These are phyloP conservation scores for Monosporozyma solicola DNA, from an alignment of 805 yeast species.

Conservation along the genomic window DNA sequence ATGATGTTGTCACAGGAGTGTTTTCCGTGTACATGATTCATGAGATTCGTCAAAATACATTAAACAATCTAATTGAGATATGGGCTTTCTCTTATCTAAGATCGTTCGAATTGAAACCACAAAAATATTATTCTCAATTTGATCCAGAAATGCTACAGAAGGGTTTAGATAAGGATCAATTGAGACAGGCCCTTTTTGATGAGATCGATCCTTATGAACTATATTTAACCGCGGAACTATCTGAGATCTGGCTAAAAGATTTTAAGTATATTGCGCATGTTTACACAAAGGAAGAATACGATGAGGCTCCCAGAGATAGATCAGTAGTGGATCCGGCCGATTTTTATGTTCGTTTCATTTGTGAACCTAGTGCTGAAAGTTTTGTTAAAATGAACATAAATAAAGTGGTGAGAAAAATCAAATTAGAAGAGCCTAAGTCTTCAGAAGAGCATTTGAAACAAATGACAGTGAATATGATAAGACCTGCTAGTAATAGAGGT, in stretches of 20 bases:
- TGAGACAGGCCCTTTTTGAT: conserved; percentile 14
- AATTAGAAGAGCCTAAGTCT: conserved; percentile 17
- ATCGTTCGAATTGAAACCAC: conserved; percentile 32
- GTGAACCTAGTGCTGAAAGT: conserved; percentile 27
- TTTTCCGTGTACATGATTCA: conserved; percentile 40
- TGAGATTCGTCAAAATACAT: conserved; percentile 44
- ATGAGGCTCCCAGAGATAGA: conserved; percentile 5
- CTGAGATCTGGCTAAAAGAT: conserved; percentile 35
- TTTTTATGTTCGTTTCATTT: conserved; percentile 28
- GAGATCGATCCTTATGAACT: conserved; percentile 37
- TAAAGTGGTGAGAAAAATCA: conserved; percentile 13
- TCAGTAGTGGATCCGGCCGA: conserved; percentile 12
- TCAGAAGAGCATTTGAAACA: conserved; percentile 23
- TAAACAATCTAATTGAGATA: conserved; percentile 38
- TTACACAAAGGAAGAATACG: conserved; percentile 31
- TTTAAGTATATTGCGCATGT: conserved; percentile 40
- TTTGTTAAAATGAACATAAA: conserved; percentile 18
- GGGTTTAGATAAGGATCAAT: conserved; percentile 9
- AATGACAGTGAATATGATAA: conserved; percentile 11
- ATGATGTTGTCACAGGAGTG: conserved; percentile 27
- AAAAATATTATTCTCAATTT: conserved; percentile 22
- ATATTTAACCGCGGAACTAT: conserved; percentile 44
- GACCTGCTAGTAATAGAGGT: background rate
- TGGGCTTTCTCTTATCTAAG: conserved; percentile 41
- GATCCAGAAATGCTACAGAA: conserved; percentile 16